These are phyloP conservation scores for Mollisia scopiformis DNA, from an alignment of 2,329 filamentous ascomycete genomes.

Conservation along the genomic window DNA sequence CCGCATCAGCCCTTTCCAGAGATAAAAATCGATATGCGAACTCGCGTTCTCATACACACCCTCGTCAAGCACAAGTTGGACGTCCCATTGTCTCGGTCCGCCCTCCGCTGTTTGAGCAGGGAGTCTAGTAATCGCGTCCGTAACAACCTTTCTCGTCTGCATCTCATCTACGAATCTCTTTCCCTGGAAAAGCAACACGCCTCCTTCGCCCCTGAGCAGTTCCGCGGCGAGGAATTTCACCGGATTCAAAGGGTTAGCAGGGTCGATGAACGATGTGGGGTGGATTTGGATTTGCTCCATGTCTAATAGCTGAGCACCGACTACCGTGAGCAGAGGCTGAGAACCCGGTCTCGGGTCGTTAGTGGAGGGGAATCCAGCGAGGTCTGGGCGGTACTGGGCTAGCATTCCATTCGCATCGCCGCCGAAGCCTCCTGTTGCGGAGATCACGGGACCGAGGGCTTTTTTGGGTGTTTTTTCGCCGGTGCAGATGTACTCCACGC, in stretches of 20 bases:
- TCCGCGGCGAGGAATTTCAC: conserved; percentile 69
- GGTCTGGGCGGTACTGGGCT: conserved; percentile 58
- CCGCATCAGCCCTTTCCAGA: conserved; percentile 62
- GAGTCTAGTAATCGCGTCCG: conserved; percentile 51
- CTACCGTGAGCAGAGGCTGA: conserved; percentile 45
- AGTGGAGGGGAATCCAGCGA: conserved; percentile 62
- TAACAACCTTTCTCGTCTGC: conserved; percentile 59
- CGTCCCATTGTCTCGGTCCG: conserved; percentile 56
- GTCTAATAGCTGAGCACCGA: conserved; percentile 46
- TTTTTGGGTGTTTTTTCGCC: conserved; percentile 33
- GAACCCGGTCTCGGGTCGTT: conserved; percentile 61
- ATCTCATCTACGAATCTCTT: conserved; percentile 65
- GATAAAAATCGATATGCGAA: conserved; percentile 64
- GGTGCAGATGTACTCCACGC: conserved; percentile 50
- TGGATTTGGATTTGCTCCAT: conserved; percentile 63
- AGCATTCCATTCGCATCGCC: conserved; percentile 62
- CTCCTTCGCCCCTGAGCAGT: conserved; percentile 64
- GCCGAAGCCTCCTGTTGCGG: conserved; percentile 64
- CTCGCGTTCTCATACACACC: conserved; percentile 54
- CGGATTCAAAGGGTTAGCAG: conserved; percentile 43
- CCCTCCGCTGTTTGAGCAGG: conserved; percentile 33
- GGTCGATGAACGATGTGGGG: conserved; percentile 66
- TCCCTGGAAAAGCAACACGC: conserved; percentile 54
- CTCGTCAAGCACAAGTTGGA: conserved; percentile 62
- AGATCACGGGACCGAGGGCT: conserved; percentile 56